Evolutionary conservation across 2,329 filamentous ascomycete genomes (phyloP), one percentile per base, ranked within the genome.

Genomic region (Davidsoniella neocaledoniae): DNA sequence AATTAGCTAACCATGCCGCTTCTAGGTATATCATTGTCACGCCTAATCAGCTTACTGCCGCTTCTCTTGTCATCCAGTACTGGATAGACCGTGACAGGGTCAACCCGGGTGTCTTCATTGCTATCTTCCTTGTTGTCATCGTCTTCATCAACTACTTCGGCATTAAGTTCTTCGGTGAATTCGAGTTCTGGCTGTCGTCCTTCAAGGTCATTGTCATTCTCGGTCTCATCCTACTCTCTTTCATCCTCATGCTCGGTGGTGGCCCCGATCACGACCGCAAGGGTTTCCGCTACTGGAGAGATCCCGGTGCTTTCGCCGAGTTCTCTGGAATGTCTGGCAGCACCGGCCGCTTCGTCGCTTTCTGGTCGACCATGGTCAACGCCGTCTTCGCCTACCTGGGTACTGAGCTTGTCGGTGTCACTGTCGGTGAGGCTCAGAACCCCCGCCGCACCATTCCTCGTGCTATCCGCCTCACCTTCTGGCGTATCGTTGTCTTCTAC

Each of bases 11-110:
- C 41, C n/a, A 21, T 43, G 41, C 16, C 9, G n/a, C 8, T 23
- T 74, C 79, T 65, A 74, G 88, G 76, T 91, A 91, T 62, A 84
- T 91, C 61, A 88, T 93, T 58, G 74, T 84, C 46, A 87, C 83
- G 1, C 85, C 86, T 1, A 91, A 91, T 59, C 85, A 93, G 61
- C 68, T 93, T 38, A 91, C 85, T 1, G 86, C 86, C 25, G 77
- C 74, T n/a, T 76, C 83, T 4, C 65, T 93, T 37, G 82, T 90
- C 51, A 82, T 93, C 52, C 77, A 82, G 56, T 87, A 79, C 58
- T 93, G 86, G 86, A 66, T 85, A 9, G 62, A 69, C 1, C 66
- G 74, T 25, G 73, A 82, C 0, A 68, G 65, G 42, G 70, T 90
- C 50, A 88, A 90, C 58, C 79, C 84, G 0, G 85, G 83, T 46